A percentile compares a stretch with the other conserved stretches of the same genome.
Evolutionary conservation across 2,329 filamentous ascomycete species (phyloP).

Genomic region (Penicillium thymicola): DNA sequence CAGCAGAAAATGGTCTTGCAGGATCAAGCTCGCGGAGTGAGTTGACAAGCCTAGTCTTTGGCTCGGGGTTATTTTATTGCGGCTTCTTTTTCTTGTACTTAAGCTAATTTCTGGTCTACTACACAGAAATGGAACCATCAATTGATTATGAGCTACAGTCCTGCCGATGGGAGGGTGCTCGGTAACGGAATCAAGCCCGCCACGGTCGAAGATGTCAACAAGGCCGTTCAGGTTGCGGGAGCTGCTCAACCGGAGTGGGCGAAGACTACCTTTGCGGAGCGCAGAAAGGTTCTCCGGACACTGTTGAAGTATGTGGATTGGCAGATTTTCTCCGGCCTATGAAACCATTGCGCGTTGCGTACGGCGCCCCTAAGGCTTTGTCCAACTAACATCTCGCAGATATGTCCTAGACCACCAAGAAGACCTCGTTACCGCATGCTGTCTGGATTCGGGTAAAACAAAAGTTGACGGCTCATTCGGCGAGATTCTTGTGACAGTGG

Average conservation of each 20-base stretch:
- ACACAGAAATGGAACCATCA: conserved; percentile 39
- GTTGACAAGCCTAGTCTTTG: conserved; percentile 11
- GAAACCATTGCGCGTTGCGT: neutral
- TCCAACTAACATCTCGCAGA: conserved; percentile 29
- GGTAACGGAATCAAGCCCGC: conserved; percentile 65
- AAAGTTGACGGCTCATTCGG: conserved; percentile 91
- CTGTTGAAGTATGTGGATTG: conserved; percentile 59
- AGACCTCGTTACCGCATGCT: conserved; percentile 78
- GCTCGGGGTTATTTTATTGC: neutral
- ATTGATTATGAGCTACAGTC: conserved; percentile 55
- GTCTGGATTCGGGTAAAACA: conserved; percentile 92
- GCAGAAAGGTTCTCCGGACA: conserved; percentile 74
- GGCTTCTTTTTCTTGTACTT: neutral
- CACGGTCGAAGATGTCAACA: conserved; percentile 73
- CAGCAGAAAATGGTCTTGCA: conserved; percentile 36
- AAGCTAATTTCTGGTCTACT: conserved; percentile 15
- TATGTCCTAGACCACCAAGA: conserved; percentile 87
- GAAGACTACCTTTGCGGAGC: conserved; percentile 70
- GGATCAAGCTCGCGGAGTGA: conserved; percentile 39
- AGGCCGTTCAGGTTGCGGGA: conserved; percentile 68
- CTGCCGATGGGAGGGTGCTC: conserved; percentile 81
- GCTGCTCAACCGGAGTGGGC: conserved; percentile 76
- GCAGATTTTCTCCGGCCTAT: neutral
- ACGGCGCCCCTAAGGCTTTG: neutral
- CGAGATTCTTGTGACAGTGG: conserved; percentile 88